Percentiles rank a stretch among this genome's conserved stretches.
Evolutionary conservation across 352 stramenopile genomes (phyloP).

Genomic region (Phytophthora europaea): DNA sequence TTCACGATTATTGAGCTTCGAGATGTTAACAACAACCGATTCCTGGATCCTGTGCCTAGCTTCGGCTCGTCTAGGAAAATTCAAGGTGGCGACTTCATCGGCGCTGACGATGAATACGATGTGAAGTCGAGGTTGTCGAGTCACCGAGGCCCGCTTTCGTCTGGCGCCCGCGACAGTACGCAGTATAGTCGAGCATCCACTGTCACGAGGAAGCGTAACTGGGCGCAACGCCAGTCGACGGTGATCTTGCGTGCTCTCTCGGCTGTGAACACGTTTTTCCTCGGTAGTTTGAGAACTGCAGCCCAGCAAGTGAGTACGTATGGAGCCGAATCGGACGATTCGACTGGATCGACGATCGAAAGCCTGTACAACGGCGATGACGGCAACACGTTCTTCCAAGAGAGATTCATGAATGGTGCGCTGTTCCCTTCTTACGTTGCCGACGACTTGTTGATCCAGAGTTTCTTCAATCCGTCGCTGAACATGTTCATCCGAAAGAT

Average conservation of each 20-base stretch:
- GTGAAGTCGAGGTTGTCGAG: slow-evolving; percentile 35
- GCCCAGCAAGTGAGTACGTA: slow-evolving; percentile 59
- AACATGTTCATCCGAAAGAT: slow-evolving; percentile 88
- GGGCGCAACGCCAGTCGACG: slow-evolving; percentile 51
- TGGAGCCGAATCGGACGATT: slow-evolving; percentile 26
- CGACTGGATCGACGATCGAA: slow-evolving; percentile 29
- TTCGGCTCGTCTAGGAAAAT: slow-evolving; percentile 48
- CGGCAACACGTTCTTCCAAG: slow-evolving; percentile 88
- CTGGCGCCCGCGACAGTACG: slow-evolving; percentile 27
- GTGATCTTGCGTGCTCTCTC: slow-evolving; percentile 43
- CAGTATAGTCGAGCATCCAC: slow-evolving; percentile 40
- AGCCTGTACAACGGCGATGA: slow-evolving; percentile 55
- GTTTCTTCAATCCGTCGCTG: slow-evolving; percentile 90
- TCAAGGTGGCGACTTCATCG: slow-evolving; percentile 25
- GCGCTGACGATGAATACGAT: slow-evolving; percentile 35
- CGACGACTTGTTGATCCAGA: slow-evolving; percentile 88
- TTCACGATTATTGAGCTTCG: slow-evolving; percentile 91
- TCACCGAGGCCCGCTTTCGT: slow-evolving; percentile 26
- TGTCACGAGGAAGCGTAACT: slow-evolving; percentile 50
- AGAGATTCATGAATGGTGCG: slow-evolving; percentile 86
- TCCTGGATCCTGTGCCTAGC: slow-evolving; percentile 78
- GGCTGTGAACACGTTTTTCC: slow-evolving; percentile 69
- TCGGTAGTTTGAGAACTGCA: slow-evolving; percentile 69
- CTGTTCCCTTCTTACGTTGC: slow-evolving; percentile 85
- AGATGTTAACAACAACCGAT: slow-evolving; percentile 88